A percentile compares a stretch with the other conserved stretches of the same genome.
Evolutionary conservation across 2,329 filamentous ascomycete genomes (phyloP).

Genomic region (Penicillium janthinellum): DNA sequence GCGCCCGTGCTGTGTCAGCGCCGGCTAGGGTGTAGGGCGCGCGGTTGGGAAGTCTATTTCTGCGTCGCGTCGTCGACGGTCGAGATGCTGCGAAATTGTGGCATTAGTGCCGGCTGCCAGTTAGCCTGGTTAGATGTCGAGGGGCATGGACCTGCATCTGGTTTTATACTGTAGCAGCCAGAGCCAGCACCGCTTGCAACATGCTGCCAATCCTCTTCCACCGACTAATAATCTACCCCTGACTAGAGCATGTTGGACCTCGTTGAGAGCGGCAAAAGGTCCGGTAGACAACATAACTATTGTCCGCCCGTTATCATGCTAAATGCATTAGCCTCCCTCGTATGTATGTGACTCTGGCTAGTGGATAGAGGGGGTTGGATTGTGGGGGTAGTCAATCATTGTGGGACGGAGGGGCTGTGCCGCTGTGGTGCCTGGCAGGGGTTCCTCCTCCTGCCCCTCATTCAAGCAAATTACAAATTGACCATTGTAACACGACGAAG

Average conservation of each 20-base stretch:
- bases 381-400: neutral
- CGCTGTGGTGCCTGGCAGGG: neutral
- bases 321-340: neutral
- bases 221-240: neutral
- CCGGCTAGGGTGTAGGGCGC: neutral
- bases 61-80: neutral
- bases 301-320: neutral
- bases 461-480: neutral
- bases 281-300: neutral
- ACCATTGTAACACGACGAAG: neutral
- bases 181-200: neutral
- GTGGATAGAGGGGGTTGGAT: neutral
- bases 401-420: neutral
- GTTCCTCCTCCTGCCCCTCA: neutral
- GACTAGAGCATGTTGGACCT: neutral
- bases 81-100: neutral
- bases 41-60: neutral
- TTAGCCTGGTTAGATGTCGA: neutral
- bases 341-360: neutral
- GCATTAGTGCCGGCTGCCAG: neutral
- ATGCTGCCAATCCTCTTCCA: neutral
- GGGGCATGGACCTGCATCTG: neutral
- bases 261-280: neutral
- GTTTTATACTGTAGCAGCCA: neutral
- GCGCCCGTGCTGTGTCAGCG: neutral